phyloP scores from a whole-genome alignment of 1,284 basidiomycete species.

The Blastosporella zonata region DNA sequence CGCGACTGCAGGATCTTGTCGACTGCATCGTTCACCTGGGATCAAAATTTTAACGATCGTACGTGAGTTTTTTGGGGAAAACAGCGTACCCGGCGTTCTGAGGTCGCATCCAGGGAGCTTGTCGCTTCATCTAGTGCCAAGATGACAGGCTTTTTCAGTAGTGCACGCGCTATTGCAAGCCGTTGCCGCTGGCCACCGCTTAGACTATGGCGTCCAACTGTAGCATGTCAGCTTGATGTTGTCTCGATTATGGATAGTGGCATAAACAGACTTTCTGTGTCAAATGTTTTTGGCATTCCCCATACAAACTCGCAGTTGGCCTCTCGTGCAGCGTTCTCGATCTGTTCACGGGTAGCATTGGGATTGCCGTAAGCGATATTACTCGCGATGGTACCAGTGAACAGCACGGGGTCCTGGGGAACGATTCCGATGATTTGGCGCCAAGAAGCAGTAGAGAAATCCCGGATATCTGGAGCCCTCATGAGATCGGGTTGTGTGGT shows the following conservation, averaged over 20 bases:
- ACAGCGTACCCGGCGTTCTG: slow-evolving; percentile 67
- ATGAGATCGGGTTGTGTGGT: slow-evolving; percentile 5
- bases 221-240: slow-evolving; percentile 1
- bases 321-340: slow-evolving; percentile 83
- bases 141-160: slow-evolving; percentile 83
- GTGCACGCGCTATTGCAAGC: slow-evolving; percentile 75
- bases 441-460: slow-evolving; percentile 85
- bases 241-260: slow-evolving; percentile 2
- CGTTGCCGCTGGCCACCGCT: slow-evolving; percentile 77
- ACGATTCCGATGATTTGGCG: slow-evolving; percentile 85
- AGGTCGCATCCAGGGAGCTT: slow-evolving; percentile 83
- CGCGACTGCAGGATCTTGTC: slow-evolving; percentile 78
- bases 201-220: slow-evolving; percentile 72
- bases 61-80: neutral
- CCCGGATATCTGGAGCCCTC: slow-evolving; percentile 61
- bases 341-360: slow-evolving; percentile 73
- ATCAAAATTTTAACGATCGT: slow-evolving; percentile 5
- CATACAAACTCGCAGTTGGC: slow-evolving; percentile 97
- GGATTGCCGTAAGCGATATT: slow-evolving; percentile 91
- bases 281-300: slow-evolving; percentile 76
- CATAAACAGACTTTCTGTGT: slow-evolving; percentile 35
- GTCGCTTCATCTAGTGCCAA: slow-evolving; percentile 83
- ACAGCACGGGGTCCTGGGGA: slow-evolving; percentile 77
- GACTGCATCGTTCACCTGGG: slow-evolving; percentile 85
- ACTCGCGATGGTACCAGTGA: slow-evolving; percentile 87